Evolutionary conservation across 2,329 filamentous ascomycete genomes (phyloP).

Genomic region (Botrytis tulipae): DNA sequence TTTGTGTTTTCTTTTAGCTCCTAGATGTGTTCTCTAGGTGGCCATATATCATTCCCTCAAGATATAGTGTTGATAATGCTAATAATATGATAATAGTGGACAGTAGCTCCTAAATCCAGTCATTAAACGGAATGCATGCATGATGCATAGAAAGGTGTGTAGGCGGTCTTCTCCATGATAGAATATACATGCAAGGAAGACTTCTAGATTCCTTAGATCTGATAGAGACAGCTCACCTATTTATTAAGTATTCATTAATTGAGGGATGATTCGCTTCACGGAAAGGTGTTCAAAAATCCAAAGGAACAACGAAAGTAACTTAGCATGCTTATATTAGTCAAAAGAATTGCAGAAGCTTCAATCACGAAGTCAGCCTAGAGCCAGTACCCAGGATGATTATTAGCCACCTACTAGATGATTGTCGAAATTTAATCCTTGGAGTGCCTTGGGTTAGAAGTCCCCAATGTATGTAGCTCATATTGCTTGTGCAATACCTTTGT

Average conservation of each 20-base stretch:
- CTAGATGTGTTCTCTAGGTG: neutral
- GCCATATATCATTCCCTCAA: neutral
- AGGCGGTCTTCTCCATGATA: neutral
- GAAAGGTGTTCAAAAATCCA: neutral
- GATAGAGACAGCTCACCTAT: neutral
- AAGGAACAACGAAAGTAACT: neutral
- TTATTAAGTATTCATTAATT: too few relatives aligned
- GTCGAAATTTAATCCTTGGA: neutral
- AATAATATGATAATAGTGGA: conserved; percentile 6
- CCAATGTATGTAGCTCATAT: neutral
- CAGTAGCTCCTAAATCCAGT: conserved; percentile 7
- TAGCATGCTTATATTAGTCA: neutral
- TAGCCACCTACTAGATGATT: neutral
- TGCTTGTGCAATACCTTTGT: neutral
- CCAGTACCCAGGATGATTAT: neutral
- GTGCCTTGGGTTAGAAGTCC: neutral
- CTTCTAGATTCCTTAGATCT: too few relatives aligned
- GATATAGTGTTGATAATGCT: neutral
- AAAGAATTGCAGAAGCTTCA: neutral
- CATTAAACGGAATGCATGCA: neutral
- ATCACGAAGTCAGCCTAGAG: too few relatives aligned
- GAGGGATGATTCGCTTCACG: neutral
- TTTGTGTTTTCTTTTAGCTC: conserved; percentile 37
- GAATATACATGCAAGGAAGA: neutral
- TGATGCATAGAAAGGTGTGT: neutral